Evolutionary conservation across 768 basidiomycete species (phyloP), one percentile per base, ranked within the genome.

Genomic region (Pulveroboletus sp.): DNA sequence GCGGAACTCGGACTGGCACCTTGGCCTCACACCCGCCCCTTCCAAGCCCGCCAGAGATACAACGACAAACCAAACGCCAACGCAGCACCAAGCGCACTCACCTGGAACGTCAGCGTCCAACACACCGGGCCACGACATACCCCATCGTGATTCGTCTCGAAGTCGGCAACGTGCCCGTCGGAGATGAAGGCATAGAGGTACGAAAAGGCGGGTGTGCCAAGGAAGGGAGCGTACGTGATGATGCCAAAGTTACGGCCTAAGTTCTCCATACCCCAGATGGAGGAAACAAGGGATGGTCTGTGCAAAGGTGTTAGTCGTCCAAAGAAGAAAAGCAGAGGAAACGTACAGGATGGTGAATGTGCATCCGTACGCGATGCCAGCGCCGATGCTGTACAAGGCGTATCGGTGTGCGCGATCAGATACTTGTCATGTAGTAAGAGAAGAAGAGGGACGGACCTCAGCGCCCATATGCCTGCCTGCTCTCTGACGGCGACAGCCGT

Each of bases 161-260:
- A 55, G n/a, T 62, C 68, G 5, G 62, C 37, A 9, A 77, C 71
- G 50, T 81, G 78, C 3, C 74, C 66, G 4, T 75, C 76, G 6
- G 84, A 77, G 40, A 88, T 60, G 55, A 84, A 80, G 13, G 90
- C 90, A 51, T 90, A 92, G 0, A 91, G 61, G 63, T 87, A 90
- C 3, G 90, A 89, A 63, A 90, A 90, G 1, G 81, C 31, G 2
- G 87, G 80, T 1, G 87, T 89, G 6, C 87, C 89, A 21, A 81
- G 64, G 64, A 90, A 86, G 5, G 87, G 84, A 0, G 88, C 82
- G 56, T 87, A 89, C 40, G 84, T 80, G 47, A 89, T 60, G 32
- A 88, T 65, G 21, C 88, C 87, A 50, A 81, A 91, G 64, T 92
- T 92, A 48, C 90, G 80, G 9, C 82, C 90, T 5, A 84, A 69